Conservation (phyloP, 148 eudicot species). For the Chenopodium quinoa region DNA sequence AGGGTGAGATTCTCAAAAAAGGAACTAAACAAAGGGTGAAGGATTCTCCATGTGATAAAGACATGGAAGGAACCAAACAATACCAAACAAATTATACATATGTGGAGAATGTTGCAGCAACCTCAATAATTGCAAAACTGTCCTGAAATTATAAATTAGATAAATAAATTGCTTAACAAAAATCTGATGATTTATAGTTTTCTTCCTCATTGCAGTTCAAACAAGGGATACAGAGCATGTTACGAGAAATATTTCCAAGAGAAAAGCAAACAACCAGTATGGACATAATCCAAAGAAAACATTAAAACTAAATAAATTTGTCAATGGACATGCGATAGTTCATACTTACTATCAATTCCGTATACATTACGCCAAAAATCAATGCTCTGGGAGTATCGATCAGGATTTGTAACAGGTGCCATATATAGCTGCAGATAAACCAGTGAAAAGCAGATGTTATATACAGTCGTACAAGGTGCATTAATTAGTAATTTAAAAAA, state of each 20-base stretch:
- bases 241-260: neutral
- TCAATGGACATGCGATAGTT: neutral
- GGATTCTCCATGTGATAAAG: neutral
- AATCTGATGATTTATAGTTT: neutral
- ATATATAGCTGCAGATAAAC: constrained; percentile 68
- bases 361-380: constrained; percentile 99
- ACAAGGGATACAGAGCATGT: neutral
- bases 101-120: too few relatives aligned
- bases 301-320: neutral
- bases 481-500: neutral
- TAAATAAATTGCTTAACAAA: neutral
- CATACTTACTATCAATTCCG: constrained; percentile 76
- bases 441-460: constrained; percentile 22
- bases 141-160: neutral
- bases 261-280: neutral
- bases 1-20: too few relatives aligned
- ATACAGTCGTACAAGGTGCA: constrained; percentile 11
- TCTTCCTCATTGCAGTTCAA: neutral
- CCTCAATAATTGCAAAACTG: neutral
- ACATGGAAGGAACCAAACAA: neutral
- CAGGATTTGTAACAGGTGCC: constrained; percentile 93
- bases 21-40: too few relatives aligned
- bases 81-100: neutral
- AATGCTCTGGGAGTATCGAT: constrained; percentile 81
- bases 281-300: neutral